Evolutionary conservation across 2,329 filamentous ascomycete species (phyloP).

Genomic region (Furcasterigmium sp.): DNA sequence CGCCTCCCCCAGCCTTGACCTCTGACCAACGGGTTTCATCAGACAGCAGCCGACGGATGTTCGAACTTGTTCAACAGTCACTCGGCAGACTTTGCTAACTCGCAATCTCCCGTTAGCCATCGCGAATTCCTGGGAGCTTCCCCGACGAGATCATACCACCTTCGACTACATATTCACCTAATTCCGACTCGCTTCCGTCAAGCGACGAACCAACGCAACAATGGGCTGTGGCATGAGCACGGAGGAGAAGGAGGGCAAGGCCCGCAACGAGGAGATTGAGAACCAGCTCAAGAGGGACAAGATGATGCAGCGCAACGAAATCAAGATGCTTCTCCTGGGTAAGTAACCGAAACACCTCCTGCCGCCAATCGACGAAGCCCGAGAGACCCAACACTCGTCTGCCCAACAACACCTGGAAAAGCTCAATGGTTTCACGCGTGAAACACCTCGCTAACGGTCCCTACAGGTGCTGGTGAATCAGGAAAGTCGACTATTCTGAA

Average conservation of each 20-base stretch:
- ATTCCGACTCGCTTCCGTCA: background rate
- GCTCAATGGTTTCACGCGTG: too few species aligned
- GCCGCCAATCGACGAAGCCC: background rate
- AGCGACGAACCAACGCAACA: conserved; percentile 43
- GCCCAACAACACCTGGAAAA: background rate
- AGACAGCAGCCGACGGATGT: too few species aligned
- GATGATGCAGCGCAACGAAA: conserved; percentile 98
- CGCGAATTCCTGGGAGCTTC: too few species aligned
- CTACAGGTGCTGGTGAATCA: conserved; percentile 94
- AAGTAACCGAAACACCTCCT: conserved; percentile 18
- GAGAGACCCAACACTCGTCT: background rate
- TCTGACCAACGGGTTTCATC: too few species aligned
- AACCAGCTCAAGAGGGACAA: conserved; percentile 98
- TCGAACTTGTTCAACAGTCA: too few species aligned
- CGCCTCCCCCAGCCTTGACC: too few species aligned
- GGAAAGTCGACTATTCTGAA: conserved; percentile 93
- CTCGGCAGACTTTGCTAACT: too few species aligned
- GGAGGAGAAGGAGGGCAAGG: conserved; percentile 99
- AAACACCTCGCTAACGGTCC: conserved; percentile 10
- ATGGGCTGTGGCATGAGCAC: conserved; percentile 99
- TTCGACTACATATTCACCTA: background rate
- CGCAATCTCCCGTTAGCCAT: too few species aligned
- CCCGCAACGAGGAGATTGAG: conserved; percentile 99
- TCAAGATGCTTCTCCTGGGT: conserved; percentile 99
- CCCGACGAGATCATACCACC: background rate